Evolutionary conservation across 2,329 filamentous ascomycete genomes (phyloP).

Genomic region (Coleophoma cylindrospora): DNA sequence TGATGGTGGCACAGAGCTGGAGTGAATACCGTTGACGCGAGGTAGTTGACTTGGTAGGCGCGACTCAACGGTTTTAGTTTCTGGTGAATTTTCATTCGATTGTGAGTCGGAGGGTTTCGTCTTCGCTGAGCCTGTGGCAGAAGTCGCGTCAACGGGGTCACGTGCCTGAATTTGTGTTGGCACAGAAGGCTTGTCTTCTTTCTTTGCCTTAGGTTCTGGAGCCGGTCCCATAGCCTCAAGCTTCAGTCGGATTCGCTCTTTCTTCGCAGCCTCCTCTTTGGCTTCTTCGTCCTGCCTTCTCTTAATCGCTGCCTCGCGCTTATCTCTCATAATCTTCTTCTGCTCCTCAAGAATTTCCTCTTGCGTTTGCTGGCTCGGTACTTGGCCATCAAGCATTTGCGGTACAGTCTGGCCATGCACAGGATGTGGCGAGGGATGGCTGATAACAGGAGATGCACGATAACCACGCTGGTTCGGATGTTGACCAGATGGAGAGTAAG

Average conservation of each 20-base stretch:
- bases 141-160: conserved; percentile 8
- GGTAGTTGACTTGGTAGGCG: conserved; percentile 1
- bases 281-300: conserved; percentile 64
- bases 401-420: conserved; percentile 25
- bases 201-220: conserved; percentile 53
- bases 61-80: background rate
- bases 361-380: background rate
- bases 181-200: conserved; percentile 40
- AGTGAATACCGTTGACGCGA: conserved; percentile 17
- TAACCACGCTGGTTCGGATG: conserved; percentile 18
- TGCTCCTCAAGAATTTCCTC: conserved; percentile 42
- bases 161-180: conserved; percentile 26
- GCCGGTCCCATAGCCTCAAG: conserved; percentile 64
- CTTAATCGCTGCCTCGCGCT: conserved; percentile 64
- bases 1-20: conserved; percentile 24
- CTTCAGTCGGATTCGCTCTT: conserved; percentile 68
- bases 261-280: conserved; percentile 65
- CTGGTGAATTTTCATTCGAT: conserved; percentile 8
- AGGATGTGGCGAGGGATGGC: conserved; percentile 27
- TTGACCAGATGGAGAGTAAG: conserved; percentile 27
- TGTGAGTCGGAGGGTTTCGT: conserved; percentile 7
- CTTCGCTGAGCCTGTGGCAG: background rate
- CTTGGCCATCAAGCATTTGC: conserved; percentile 26
- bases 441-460: conserved; percentile 27
- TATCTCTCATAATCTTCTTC: conserved; percentile 69